Evolutionary conservation across 495 filamentous ascomycete species (phyloP).

Genomic region (Trichoderma orchidacearum): DNA sequence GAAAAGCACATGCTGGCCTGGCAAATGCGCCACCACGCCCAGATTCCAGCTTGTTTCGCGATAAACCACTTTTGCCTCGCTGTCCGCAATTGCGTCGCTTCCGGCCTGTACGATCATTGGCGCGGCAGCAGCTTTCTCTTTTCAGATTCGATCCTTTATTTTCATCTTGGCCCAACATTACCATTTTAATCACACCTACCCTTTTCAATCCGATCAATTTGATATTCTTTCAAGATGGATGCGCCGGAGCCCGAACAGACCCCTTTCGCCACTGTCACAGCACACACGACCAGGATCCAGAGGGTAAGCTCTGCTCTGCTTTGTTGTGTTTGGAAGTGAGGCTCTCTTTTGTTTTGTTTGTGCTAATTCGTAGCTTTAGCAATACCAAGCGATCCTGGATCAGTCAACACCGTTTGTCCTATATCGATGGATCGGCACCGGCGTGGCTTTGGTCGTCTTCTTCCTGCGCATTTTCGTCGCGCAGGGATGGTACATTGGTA

Average conservation of each 20-base stretch:
- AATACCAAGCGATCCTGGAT: constrained; percentile 93
- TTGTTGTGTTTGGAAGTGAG: constrained; percentile 1
- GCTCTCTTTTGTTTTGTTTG: constrained; percentile 1
- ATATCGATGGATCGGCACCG: constrained; percentile 83
- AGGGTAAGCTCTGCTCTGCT: constrained; percentile 16
- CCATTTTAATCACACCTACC: background rate
- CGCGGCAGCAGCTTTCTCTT: too few species aligned
- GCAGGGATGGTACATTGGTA: constrained; percentile 98
- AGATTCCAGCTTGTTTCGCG: background rate
- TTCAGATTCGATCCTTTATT: too few species aligned
- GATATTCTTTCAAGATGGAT: constrained; percentile 47
- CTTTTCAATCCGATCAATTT: background rate
- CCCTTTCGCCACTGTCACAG: constrained; percentile 71
- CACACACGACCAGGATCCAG: constrained; percentile 55
- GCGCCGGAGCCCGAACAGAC: constrained; percentile 65
- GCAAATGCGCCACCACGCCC: background rate
- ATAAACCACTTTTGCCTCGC: background rate
- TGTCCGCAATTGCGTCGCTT: background rate
- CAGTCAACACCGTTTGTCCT: constrained; percentile 73
- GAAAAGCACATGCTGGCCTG: background rate
- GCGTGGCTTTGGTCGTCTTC: constrained; percentile 59
- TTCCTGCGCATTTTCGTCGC: constrained; percentile 78
- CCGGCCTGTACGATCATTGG: background rate
- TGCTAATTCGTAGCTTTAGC: constrained; percentile 33
- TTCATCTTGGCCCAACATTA: too few species aligned